Evolutionary conservation across 2,329 filamentous ascomycete species (phyloP).

Genomic region (Pleurostoma richardsiae): DNA sequence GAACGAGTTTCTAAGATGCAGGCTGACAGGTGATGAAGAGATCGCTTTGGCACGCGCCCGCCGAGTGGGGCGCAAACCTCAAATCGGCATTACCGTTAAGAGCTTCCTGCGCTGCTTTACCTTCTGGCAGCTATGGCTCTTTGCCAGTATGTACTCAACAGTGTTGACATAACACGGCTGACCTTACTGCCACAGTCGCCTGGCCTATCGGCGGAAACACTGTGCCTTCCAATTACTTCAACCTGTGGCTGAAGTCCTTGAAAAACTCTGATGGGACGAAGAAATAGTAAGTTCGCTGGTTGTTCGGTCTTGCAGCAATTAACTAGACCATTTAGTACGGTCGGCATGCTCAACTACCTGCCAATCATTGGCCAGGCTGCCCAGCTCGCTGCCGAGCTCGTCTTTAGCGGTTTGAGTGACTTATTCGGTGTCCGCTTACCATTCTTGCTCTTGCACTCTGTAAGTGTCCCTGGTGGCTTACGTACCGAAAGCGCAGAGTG

Average conservation of each 20-base stretch:
- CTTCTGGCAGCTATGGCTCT: slow-evolving; percentile 5
- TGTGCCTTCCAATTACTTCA: slow-evolving; percentile 4
- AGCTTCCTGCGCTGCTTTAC: slow-evolving; percentile 6
- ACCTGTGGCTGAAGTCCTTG: slow-evolving; percentile 5
- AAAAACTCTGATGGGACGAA: slow-evolving; percentile 3
- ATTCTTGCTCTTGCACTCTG: slow-evolving; percentile 3
- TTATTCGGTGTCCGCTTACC: slow-evolving; percentile 1
- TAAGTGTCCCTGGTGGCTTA: background rate
- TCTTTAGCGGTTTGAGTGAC: slow-evolving; percentile 5
- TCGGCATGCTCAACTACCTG: slow-evolving; percentile 5
- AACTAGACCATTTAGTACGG: background rate
- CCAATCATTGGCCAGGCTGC: slow-evolving; percentile 5
- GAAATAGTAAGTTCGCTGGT: background rate
- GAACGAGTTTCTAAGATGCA: too few relatives aligned
- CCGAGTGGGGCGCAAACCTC: slow-evolving; percentile 3
- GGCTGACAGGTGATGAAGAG: background rate
- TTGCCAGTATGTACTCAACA: background rate
- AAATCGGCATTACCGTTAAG: slow-evolving; percentile 2
- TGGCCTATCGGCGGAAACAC: slow-evolving; percentile 5
- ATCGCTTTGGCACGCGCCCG: slow-evolving; percentile 4
- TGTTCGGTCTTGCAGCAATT: background rate
- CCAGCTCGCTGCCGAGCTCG: slow-evolving; percentile 1
- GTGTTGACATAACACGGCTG: background rate
- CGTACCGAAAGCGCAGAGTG: background rate
- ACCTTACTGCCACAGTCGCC: background rate